Evolutionary conservation across 2,329 filamentous ascomycete genomes (phyloP).

Genomic region (Aspergillus tamarii): DNA sequence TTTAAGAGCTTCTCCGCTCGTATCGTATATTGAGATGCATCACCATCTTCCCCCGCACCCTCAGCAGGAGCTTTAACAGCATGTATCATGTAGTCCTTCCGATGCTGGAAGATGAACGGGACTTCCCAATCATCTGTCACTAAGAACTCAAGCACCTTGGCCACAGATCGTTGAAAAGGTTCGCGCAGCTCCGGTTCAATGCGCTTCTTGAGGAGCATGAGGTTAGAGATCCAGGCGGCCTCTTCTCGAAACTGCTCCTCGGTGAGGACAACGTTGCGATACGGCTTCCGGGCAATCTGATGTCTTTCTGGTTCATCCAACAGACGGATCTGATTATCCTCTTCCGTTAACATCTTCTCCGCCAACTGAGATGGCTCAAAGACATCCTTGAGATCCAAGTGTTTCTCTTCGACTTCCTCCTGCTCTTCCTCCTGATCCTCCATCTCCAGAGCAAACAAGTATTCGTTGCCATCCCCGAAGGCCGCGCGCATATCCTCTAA

Average conservation of each 20-base stretch:
- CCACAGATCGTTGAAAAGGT: conserved; percentile 84
- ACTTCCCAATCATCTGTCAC: conserved; percentile 93
- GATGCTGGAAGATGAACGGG: conserved; percentile 96
- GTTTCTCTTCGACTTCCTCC: conserved; percentile 75
- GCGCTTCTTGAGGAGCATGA: conserved; percentile 86
- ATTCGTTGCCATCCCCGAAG: conserved; percentile 94
- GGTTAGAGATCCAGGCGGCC: conserved; percentile 84
- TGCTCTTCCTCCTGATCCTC: conserved; percentile 84
- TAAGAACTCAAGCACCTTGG: conserved; percentile 93
- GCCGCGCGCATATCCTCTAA: conserved; percentile 95
- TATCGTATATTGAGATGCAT: conserved; percentile 73
- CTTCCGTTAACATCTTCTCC: conserved; percentile 93
- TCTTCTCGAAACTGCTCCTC: conserved; percentile 90
- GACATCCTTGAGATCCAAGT: conserved; percentile 92
- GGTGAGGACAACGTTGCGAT: conserved; percentile 77
- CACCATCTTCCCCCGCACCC: conserved; percentile 66
- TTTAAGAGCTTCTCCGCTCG: conserved; percentile 84
- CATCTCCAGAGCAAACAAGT: conserved; percentile 88
- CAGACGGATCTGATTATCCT: conserved; percentile 87
- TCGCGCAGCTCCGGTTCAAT: conserved; percentile 71
- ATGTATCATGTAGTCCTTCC: conserved; percentile 96
- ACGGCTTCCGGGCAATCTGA: conserved; percentile 86
- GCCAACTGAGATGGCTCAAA: conserved; percentile 95
- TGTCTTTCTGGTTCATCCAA: conserved; percentile 92
- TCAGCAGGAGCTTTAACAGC: conserved; percentile 70